Evolutionary conservation across 2,329 filamentous ascomycete genomes (phyloP), one percentile per base, ranked within the genome.

Genomic region (Phialocephala subalpina): DNA sequence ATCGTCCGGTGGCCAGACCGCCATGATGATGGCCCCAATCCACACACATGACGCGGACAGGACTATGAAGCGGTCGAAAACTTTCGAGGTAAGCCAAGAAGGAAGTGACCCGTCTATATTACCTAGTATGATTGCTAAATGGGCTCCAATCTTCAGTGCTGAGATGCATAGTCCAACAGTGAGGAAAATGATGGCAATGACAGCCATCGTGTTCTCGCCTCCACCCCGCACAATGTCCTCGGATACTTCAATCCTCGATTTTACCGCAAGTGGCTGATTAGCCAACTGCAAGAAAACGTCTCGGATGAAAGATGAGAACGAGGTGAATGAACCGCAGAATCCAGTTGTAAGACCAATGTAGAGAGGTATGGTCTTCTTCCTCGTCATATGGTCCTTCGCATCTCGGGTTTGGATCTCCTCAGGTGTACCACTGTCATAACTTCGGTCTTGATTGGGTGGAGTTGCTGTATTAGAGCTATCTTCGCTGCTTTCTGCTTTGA

Each of bases 271-370:
- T 76, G 68, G 72, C 20, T 78, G 77, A 74, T 97, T 94, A 5
- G 91, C 89, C 16, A 95, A 79, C 0, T 92, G 89, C 33, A 96
- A 84, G 76, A 96, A 96, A 25, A 85, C 79, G 71, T 96, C 93
- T 2, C 91, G 86, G 49, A 93, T 88, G 75, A 96, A 95, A 33
- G 89, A 87, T 0, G 93, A 96, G 78, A 97, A 97, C 12, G 90
- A 93, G 0, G 93, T 97, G 74, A 94, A 92, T 67, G 91, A 94
- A 68, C 94, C 92, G 74, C 93, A 97, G 78, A 94, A 94, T n/a
- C 91, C 94, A 0, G 91, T 96, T 0, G 92, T 87, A 5, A 97
- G 86, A 56, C 91, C 93, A 64, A 97, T 90, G 75, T 96, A 97
- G 0, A 97, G 82, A 0, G 94, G 93, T 25, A 96, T 91, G 0